phyloP scores from a whole-genome alignment of 129 eudicot genomes.

The Cynara cardunculus region DNA sequence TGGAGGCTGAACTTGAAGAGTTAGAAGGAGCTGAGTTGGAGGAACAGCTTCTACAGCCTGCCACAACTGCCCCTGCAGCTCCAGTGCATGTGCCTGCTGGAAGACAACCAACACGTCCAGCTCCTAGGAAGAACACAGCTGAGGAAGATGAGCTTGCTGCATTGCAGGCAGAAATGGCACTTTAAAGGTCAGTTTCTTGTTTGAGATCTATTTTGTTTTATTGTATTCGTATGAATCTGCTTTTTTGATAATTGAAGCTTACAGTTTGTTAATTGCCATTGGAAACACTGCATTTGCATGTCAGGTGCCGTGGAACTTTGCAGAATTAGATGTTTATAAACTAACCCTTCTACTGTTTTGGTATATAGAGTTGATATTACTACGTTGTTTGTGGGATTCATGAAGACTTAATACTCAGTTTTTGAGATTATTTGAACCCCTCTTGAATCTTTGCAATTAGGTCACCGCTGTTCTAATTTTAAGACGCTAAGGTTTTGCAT shows the following conservation, averaged over 20 bases:
- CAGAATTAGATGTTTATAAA: not conserved
- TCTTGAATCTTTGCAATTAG: no score
- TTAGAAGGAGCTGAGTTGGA: constrained; percentile 58
- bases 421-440: no score
- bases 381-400: not conserved
- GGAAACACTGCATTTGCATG: not conserved
- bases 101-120: constrained; percentile 40
- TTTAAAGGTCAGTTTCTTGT: constrained; percentile 20
- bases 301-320: no score
- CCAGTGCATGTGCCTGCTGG: constrained; percentile 41
- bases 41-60: constrained; percentile 57
- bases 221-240: not conserved
- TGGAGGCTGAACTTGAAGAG: constrained; percentile 61
- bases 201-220: not conserved
- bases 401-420: no score
- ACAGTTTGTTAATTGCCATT: not conserved
- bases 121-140: constrained; percentile 35
- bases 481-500: no score
- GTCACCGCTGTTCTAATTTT: no score
- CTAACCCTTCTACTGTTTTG: not conserved
- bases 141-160: constrained; percentile 63
- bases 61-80: constrained; percentile 41
- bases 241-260: not conserved
- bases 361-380: not conserved
- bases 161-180: constrained; percentile 63